phyloP scores from a whole-genome alignment of 1,284 basidiomycete species.

The Nidula niveotomentosa region DNA sequence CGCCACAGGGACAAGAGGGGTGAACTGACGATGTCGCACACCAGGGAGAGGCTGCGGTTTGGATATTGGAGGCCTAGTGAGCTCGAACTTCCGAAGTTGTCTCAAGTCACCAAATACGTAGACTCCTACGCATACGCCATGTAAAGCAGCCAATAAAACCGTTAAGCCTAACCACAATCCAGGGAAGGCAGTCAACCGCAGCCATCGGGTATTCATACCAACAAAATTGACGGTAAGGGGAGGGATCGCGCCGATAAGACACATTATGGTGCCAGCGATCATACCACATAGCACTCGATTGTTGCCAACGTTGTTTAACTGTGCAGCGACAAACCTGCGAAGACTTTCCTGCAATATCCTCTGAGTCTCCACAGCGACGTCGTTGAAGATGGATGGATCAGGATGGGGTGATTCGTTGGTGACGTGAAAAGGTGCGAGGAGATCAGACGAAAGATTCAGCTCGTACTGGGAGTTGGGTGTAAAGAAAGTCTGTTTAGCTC shows the following conservation, averaged over 20 bases:
- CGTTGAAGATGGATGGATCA: slow-evolving; percentile 61
- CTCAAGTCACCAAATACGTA: slow-evolving; percentile 81
- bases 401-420: slow-evolving; percentile 49
- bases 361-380: slow-evolving; percentile 55
- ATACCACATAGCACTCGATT: slow-evolving; percentile 69
- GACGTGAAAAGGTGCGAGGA: slow-evolving; percentile 63
- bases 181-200: slow-evolving; percentile 60
- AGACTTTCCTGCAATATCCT: slow-evolving; percentile 63
- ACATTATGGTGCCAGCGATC: slow-evolving; percentile 50
- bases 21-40: slow-evolving; percentile 13
- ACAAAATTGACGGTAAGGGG: slow-evolving; percentile 53
- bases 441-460: slow-evolving; percentile 63
- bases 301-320: slow-evolving; percentile 76
- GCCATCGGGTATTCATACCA: slow-evolving; percentile 44
- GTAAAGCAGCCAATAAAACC: slow-evolving; percentile 59
- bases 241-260: slow-evolving; percentile 44
- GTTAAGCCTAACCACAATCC: slow-evolving; percentile 71
- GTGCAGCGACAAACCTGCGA: slow-evolving; percentile 64
- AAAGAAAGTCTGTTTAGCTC: slow-evolving; percentile 77
- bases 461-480: slow-evolving; percentile 68
- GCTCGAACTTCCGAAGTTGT: slow-evolving; percentile 76
- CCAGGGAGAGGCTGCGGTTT: slow-evolving; percentile 39
- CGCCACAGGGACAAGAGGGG: slow-evolving; percentile 10
- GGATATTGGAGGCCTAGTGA: slow-evolving; percentile 61
- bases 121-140: slow-evolving; percentile 72